Conservation (phyloP, 495 filamentous ascomycete genomes). For the Massariosphaeria phaeospora region DNA sequence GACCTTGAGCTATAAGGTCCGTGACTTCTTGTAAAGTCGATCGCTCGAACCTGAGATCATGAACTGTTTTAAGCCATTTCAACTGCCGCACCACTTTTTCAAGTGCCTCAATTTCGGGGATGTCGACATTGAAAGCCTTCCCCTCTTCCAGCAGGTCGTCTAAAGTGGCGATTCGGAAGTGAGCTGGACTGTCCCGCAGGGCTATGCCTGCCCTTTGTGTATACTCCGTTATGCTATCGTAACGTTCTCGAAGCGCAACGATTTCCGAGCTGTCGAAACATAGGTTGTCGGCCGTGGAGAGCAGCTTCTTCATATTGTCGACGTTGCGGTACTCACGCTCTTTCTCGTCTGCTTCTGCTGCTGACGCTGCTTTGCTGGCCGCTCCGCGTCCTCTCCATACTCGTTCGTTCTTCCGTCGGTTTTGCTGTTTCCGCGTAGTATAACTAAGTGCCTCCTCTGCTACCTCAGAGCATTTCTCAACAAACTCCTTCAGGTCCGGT, state of each 20-base stretch:
- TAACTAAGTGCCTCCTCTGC: conserved; percentile 96
- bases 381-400: conserved; percentile 68
- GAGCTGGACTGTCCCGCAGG: conserved; percentile 54
- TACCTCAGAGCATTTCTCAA: conserved; percentile 95
- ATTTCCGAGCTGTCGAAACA: conserved; percentile 96
- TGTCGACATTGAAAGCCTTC: conserved; percentile 86
- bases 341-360: conserved; percentile 79
- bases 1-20: conserved; percentile 69
- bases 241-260: conserved; percentile 76
- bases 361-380: conserved; percentile 52
- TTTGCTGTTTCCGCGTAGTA: conserved; percentile 96
- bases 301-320: conserved; percentile 79
- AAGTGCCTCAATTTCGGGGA: conserved; percentile 84
- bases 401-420: conserved; percentile 94
- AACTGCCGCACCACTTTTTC: conserved; percentile 76
- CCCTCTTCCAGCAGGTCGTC: conserved; percentile 86
- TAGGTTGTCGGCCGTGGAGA: conserved; percentile 78
- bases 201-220: conserved; percentile 68
- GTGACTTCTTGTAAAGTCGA: conserved; percentile 70
- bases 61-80: conserved; percentile 67
- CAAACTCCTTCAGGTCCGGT: conserved; percentile 75
- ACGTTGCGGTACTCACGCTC: conserved; percentile 85
- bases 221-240: conserved; percentile 80
- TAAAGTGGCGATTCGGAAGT: conserved; percentile 63
- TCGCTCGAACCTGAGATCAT: conserved; percentile 52